These are phyloP conservation scores for Coemansia sp. DNA, from an alignment of 192 early-diverging fungal genomes.

Conservation along the genomic window DNA sequence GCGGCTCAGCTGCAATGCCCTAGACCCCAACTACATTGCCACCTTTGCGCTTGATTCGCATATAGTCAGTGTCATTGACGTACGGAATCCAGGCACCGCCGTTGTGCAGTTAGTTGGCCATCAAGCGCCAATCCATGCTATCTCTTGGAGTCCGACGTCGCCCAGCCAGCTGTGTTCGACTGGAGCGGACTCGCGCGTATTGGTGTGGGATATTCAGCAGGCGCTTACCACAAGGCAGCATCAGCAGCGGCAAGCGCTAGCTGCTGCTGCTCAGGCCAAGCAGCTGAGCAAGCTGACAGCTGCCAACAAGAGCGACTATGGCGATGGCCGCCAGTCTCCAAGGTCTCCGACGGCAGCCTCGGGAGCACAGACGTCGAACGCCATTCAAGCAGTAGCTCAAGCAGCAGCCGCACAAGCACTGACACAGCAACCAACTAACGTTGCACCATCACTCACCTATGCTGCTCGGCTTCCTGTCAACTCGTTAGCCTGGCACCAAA, in stretches of 20 bases:
- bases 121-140: slow-evolving; percentile 74
- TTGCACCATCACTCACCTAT: slow-evolving; percentile 74
- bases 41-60: slow-evolving; percentile 87
- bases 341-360: slow-evolving; percentile 36
- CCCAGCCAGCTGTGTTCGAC: slow-evolving; percentile 82
- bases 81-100: slow-evolving; percentile 86
- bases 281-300: slow-evolving; percentile 40
- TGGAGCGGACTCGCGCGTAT: slow-evolving; percentile 86
- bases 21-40: slow-evolving; percentile 90
- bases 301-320: slow-evolving; percentile 11
- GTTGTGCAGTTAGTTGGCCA: slow-evolving; percentile 85
- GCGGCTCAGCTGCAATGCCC: slow-evolving; percentile 86
- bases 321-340: slow-evolving; percentile 28
- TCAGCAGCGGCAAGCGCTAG: slow-evolving; percentile 48
- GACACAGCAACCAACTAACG: slow-evolving; percentile 24
- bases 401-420: slow-evolving; percentile 50
- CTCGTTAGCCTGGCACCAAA: slow-evolving; percentile 81
- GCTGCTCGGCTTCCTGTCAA: slow-evolving; percentile 77
- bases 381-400: slow-evolving; percentile 57
- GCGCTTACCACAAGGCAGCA: slow-evolving; percentile 49
- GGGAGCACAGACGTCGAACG: slow-evolving; percentile 25
- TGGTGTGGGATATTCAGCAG: slow-evolving; percentile 89
- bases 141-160: slow-evolving; percentile 88
- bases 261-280: slow-evolving; percentile 46
- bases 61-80: slow-evolving; percentile 87